phyloP scores from a whole-genome alignment of 2,329 filamentous ascomycete genomes.

The Volutella citrinella region DNA sequence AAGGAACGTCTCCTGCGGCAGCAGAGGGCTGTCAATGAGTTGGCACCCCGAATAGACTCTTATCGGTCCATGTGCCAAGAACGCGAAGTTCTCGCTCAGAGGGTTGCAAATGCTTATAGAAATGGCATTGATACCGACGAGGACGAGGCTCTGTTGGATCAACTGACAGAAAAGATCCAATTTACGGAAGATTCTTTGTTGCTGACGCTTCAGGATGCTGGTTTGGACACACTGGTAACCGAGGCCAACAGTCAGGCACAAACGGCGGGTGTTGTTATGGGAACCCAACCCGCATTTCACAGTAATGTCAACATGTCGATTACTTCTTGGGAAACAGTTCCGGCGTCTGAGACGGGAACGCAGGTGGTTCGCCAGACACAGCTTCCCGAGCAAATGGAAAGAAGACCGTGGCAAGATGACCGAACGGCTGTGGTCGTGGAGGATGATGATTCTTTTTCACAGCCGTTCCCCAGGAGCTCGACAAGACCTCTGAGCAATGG shows the following conservation, averaged over 20 bases:
- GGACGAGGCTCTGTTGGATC: conserved; percentile 48
- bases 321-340: conserved; percentile 30
- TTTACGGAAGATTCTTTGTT: conserved; percentile 42
- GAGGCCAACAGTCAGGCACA: too few species aligned
- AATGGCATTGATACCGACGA: conserved; percentile 50
- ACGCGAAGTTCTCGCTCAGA: conserved; percentile 43
- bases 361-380: conserved; percentile 55
- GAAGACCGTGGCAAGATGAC: too few species aligned
- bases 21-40: conserved; percentile 40
- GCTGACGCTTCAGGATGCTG: conserved; percentile 39
- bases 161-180: conserved; percentile 43
- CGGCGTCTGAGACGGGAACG: conserved; percentile 33
- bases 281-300: conserved; percentile 40
- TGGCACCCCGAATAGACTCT: conserved; percentile 39
- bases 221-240: too few species aligned
- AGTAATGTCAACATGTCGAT: conserved; percentile 31
- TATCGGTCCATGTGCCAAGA: conserved; percentile 41
- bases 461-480: too few species aligned
- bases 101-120: conserved; percentile 49
- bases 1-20: conserved; percentile 47
- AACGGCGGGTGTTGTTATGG: conserved; percentile 42
- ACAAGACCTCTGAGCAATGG: too few species aligned
- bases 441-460: too few species aligned
- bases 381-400: too few species aligned
- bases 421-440: too few species aligned